Evolutionary conservation across 208 protist genomes (phyloP).

Genomic region (Herpetomonas muscarum): DNA sequence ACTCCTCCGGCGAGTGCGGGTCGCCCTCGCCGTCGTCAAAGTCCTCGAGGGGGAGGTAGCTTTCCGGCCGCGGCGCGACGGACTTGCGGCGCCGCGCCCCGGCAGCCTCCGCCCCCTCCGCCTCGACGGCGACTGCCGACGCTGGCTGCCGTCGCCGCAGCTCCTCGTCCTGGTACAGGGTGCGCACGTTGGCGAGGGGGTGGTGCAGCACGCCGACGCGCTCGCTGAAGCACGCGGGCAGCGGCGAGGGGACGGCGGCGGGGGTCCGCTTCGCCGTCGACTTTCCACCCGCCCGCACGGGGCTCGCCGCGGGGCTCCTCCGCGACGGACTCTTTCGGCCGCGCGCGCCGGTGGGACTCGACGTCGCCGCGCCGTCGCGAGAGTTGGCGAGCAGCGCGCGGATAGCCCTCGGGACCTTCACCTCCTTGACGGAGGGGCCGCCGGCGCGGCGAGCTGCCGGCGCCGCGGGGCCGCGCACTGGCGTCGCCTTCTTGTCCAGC

Average conservation of each 20-base stretch:
- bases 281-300: too few relatives aligned
- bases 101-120: background rate
- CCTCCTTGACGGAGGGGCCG: background rate
- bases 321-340: too few relatives aligned
- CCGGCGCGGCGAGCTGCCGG: too few relatives aligned
- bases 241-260: background rate
- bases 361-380: background rate
- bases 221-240: constrained; percentile 34
- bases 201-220: constrained; percentile 60
- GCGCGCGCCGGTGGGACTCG: background rate
- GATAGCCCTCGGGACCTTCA: constrained; percentile 5
- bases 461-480: too few relatives aligned
- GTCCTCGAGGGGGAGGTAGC: constrained; percentile 81
- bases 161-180: constrained; percentile 57
- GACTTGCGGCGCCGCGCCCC: background rate
- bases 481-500: background rate
- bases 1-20: constrained; percentile 61
- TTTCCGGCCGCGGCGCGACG: constrained; percentile 19
- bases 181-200: constrained; percentile 62
- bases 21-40: constrained; percentile 84
- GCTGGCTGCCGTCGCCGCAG: constrained; percentile 11
- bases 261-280: constrained; percentile 1
- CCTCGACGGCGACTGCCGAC: background rate
- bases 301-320: too few relatives aligned
- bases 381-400: background rate